These are phyloP conservation scores for Phytophthora palmivora DNA, from an alignment of 352 stramenopile genomes.

Conservation along the genomic window DNA sequence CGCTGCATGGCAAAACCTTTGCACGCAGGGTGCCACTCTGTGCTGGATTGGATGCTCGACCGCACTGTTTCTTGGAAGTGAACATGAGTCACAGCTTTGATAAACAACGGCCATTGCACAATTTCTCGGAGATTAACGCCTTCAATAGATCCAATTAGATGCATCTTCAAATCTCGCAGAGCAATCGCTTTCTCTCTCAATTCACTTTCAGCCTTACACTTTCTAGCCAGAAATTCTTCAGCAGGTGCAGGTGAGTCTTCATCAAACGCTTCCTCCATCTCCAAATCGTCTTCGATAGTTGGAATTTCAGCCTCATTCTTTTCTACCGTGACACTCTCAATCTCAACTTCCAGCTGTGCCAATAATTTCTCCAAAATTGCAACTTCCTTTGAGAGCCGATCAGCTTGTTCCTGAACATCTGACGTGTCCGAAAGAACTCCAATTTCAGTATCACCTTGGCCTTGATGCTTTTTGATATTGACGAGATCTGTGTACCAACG, in stretches of 20 bases:
- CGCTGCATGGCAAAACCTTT: constrained; percentile 62
- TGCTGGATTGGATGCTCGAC: constrained; percentile 22
- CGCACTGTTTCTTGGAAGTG: constrained; percentile 48
- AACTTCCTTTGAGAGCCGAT: constrained; percentile 46
- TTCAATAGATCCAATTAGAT: constrained; percentile 67
- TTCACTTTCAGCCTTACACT: constrained; percentile 24
- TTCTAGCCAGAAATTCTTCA: constrained; percentile 37
- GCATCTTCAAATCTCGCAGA: constrained; percentile 50
- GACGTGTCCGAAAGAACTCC: constrained; percentile 32
- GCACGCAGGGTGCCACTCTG: constrained; percentile 53
- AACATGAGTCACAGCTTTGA: constrained; percentile 59
- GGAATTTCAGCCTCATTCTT: constrained; percentile 5
- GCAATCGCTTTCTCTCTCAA: constrained; percentile 40
- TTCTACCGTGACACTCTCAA: constrained; percentile 17
- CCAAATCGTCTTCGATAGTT: constrained; percentile 13
- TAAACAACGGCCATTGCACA: constrained; percentile 64
- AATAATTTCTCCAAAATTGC: constrained; percentile 45
- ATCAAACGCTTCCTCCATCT: constrained; percentile 16
- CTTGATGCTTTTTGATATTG: constrained; percentile 22
- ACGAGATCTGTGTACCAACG: constrained; percentile 64
- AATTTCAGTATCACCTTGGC: background rate
- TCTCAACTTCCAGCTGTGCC: constrained; percentile 51
- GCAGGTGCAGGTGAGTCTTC: constrained; percentile 1
- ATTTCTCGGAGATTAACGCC: constrained; percentile 54
- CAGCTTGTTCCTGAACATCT: constrained; percentile 35